Evolutionary conservation across 176 grass and related monocot species (phyloP), one percentile per base, ranked within the genome.

Genomic region (Thinopyrum elongatum): DNA sequence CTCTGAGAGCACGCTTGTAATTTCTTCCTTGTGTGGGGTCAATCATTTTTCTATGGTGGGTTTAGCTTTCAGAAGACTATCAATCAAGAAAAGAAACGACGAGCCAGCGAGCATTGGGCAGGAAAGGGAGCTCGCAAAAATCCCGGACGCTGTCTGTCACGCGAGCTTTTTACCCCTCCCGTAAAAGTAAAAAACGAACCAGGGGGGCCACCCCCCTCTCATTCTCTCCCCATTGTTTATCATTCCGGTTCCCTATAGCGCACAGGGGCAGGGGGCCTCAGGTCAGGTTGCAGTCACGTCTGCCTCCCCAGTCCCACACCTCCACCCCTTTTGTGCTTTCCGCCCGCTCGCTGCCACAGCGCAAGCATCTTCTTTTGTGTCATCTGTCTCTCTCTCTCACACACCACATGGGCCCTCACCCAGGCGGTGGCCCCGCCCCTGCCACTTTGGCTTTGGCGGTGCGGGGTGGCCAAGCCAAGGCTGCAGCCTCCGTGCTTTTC

Each of bases 301-400:
- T 94, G 96, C 53, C 8, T 19, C 53, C 51, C 17, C 53, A 22
- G 19, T 89, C 90, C 81, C 89, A 79, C 27, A 2, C 82, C 55
- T 76, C 74, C n/a, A 22, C 25, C 41, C 84, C 62, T 87, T 87
- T 82, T 27, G 46, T 70, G 70, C 70, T 90, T 86, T 90, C 55
- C 55, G 55, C 21, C 41, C 84, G 76, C 83, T 83, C 82, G 62
- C 74, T 85, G 53, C 69, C 81, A 80, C 70, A 74, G 80, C 47
- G 30, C 88, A 82, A 70, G 86, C 93, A 94, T 92, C 94, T 95
- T 95, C 93, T 85, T 95, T 87, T 92, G 76, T 88, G 88, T 90
- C 86, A 92, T 65, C 79, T 19, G 82, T 3, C 53, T 53, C 87
- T 34, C 27, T 19, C 53, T 8, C 53, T 7, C 46, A 4, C 22